Conservation (phyloP, 768 basidiomycete species). For the Multifurca ochricompacta region DNA sequence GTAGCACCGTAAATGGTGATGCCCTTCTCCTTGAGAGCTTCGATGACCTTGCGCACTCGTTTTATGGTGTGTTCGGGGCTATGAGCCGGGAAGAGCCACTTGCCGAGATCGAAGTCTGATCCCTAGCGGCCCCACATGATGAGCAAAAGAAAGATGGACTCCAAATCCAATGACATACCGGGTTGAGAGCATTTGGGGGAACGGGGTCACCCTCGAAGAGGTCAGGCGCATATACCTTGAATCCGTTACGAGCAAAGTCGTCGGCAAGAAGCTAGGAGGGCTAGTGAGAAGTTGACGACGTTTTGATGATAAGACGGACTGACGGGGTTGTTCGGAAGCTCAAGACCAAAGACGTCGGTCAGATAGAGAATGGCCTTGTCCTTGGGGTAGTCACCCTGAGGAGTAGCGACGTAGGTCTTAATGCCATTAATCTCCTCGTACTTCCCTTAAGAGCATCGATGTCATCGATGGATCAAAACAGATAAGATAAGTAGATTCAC, state of each 20-base stretch:
- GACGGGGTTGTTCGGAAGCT: slow-evolving; percentile 30
- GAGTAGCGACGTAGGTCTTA: slow-evolving; percentile 36
- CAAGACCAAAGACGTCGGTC: slow-evolving; percentile 33
- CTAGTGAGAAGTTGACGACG: background rate
- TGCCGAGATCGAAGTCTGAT: background rate
- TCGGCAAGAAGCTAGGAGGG: slow-evolving; percentile 35
- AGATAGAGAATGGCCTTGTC: slow-evolving; percentile 37
- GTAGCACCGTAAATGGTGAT: slow-evolving; percentile 26
- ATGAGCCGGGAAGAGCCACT: slow-evolving; percentile 19
- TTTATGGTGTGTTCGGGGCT: slow-evolving; percentile 16
- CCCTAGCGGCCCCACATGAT: background rate
- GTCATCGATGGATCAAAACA: background rate
- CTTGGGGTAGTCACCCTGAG: slow-evolving; percentile 32
- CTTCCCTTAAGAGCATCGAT: slow-evolving; percentile 24
- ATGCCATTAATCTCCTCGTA: slow-evolving; percentile 31
- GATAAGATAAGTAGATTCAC: slow-evolving; percentile 20
- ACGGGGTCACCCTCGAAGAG: slow-evolving; percentile 25
- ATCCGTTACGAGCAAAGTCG: slow-evolving; percentile 36
- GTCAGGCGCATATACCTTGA: slow-evolving; percentile 21
- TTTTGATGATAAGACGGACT: background rate
- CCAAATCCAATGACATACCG: slow-evolving; percentile 10
- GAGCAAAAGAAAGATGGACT: background rate
- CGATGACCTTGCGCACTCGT: slow-evolving; percentile 23
- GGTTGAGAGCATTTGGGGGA: slow-evolving; percentile 16
- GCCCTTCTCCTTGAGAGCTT: slow-evolving; percentile 27